Base-by-base conservation (phyloP, 306 rosid genomes). In the Rosa multiflora region DNA sequence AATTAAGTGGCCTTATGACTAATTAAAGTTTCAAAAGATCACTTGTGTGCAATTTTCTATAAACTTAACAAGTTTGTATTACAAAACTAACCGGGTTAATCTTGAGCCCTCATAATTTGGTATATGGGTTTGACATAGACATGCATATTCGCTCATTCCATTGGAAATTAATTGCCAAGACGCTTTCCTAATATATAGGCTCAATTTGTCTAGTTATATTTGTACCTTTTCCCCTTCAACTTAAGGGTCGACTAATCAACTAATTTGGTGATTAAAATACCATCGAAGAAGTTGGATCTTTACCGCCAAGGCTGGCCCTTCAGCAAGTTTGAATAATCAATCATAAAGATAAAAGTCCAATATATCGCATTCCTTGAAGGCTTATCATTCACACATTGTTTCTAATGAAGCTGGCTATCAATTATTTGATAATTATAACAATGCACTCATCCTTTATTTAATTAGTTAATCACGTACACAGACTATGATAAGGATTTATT, bases 331-430 rank as follows among this genome's bases (percentile, higher is more conserved):
- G 55, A 74, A 21, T 42, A 39, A 47, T 43, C 46, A 6, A 49
- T n/a, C 66, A 12, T 8, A 35, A 72, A 11, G 7, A 52, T 18
- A 53, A 73, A 67, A 73, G n/a, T 73, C 76, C 76, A 52, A 52
- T 72, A 18, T 52, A 5, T 49, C 76, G 15, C 51, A 47, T 47
- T 47, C 51, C 14, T 47, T 11, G 32, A 5, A 9, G 4, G 15
- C 29, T 72, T 29, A 8, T 71, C 26, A 48, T 13, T 51, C n/a
- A 61, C 23, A 10, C 0, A 21, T 11, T 62, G 67, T 62, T 62
- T 62, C 40, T 29, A 12, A 11, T 62, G 67, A 29, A 62, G 67
- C 42, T 62, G 67, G 67, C 18, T 62, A 26, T 62, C 67, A 39
- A 47, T 70, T 11, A 6, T 46, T 46, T 43, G 48, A 23, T 70